Percentiles rank a stretch among this genome's conserved stretches.
phyloP scores from a whole-genome alignment of 202 grass and related monocot species.

The Saccharum hybrid region DNA sequence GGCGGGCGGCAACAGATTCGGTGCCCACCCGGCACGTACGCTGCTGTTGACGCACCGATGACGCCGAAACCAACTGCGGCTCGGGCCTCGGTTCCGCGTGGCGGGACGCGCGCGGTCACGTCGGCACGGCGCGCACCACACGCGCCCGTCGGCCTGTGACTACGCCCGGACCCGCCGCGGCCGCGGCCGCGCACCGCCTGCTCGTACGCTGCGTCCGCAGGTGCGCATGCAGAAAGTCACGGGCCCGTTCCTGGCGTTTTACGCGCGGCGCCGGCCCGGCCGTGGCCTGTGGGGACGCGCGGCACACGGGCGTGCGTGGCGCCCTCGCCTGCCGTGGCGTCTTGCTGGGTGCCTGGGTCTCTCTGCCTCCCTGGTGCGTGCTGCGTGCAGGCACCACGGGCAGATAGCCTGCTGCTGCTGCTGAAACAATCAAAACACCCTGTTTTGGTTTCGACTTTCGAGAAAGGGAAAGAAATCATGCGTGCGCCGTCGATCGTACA shows the following conservation, averaged over 20 bases:
- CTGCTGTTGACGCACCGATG: background rate
- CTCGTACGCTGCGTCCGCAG: background rate
- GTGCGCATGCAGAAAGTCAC: background rate
- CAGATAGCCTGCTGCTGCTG: too few species aligned
- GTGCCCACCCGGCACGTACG: background rate
- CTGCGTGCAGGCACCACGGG: too few species aligned
- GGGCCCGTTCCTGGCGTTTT: constrained; percentile 14
- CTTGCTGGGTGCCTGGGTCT: too few species aligned
- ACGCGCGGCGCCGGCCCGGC: background rate
- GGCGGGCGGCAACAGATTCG: background rate
- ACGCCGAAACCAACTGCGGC: background rate
- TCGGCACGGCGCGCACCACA: background rate
- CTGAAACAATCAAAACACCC: too few species aligned
- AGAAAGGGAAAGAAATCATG: too few species aligned
- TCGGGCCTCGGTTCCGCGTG: too few species aligned
- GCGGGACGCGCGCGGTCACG: background rate
- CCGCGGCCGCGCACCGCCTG: background rate
- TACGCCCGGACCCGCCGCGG: too few species aligned
- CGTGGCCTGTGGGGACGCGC: background rate
- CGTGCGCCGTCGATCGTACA: too few species aligned
- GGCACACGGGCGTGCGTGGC: background rate
- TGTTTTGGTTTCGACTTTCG: too few species aligned
- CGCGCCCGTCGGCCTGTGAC: background rate
- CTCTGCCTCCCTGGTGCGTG: too few species aligned
- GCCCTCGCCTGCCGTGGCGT: too few species aligned